Base-by-base conservation (phyloP, 768 basidiomycete species). In the Termitomyces sp. region DNA sequence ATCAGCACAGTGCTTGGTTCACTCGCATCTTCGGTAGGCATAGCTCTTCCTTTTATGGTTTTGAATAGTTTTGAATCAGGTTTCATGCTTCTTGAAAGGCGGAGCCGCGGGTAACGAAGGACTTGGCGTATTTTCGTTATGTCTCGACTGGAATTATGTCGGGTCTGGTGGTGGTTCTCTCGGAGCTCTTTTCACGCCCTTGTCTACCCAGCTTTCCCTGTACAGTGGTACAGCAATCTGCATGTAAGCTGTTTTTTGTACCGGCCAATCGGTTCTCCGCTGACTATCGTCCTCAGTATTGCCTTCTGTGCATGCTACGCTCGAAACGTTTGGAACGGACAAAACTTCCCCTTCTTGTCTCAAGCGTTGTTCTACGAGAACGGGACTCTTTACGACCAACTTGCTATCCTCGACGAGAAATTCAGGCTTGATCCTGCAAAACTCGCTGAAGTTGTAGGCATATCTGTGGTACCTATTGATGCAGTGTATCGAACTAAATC, bases 61-160 rank as follows among this genome's bases (percentile, higher is more conserved):
- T 26, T n/a, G 30, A 45, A 33, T 6, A 18, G 36, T 30, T 33
- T 26, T n/a, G 30, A 45, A 13, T 9, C 33, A 49, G 12, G 33
- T 46, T 7, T 54, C 22, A 39, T 24, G 30, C 22, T 44, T 13
- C 36, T 36, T 49, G 24, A 27, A 30, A 77, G 76, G 76, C 52
- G 85, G 85, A 40, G 82, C 78, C 39, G 79, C 82, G 33, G 85
- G 78, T 55, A 85, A 87, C 55, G 84, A 86, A 67, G 85, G 85
- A 7, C 76, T 87, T 42, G 86, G 84, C 12, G 69, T 82, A 52
- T 79, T 87, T 44, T 77, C 85, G 1, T 66, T 86, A 40, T 84
- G 76, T 60, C 70, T 87, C 14, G 86, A 88, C 64, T 87, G 86
- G 85, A 82, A 84, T 63, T 78, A 82, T 57, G 77, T 83, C 58